Evolutionary conservation across 2,329 filamentous ascomycete species (phyloP).

Genomic region (Fusarium redolens): DNA sequence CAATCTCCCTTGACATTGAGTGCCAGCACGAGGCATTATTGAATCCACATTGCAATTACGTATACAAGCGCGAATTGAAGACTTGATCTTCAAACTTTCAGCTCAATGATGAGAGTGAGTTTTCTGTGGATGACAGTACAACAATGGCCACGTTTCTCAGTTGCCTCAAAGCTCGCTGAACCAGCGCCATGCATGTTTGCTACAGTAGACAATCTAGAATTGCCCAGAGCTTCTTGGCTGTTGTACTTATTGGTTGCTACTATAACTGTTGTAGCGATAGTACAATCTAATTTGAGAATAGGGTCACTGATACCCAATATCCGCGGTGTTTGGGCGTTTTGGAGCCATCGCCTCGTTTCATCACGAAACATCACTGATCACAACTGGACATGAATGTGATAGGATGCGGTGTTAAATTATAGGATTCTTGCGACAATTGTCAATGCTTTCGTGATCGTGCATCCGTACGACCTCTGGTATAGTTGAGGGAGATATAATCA

Average conservation of each 20-base stretch:
- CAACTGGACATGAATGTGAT: neutral
- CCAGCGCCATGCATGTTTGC: neutral
- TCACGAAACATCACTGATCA: slow-evolving; percentile 1
- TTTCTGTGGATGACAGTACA: neutral
- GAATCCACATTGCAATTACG: slow-evolving; percentile 29
- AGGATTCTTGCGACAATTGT: neutral
- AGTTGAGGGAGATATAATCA: neutral
- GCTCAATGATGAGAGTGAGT: neutral
- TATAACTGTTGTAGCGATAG: neutral
- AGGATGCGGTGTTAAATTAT: neutral
- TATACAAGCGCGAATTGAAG: slow-evolving; percentile 18
- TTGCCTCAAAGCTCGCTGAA: neutral
- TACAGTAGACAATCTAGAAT: neutral
- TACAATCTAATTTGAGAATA: slow-evolving; percentile 1
- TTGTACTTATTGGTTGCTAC: neutral
- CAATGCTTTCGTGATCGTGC: neutral
- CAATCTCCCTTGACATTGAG: slow-evolving; percentile 27
- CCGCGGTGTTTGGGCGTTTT: neutral
- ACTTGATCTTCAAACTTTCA: neutral
- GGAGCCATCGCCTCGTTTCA: slow-evolving; percentile 14
- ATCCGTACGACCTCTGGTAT: neutral
- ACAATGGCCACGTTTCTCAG: slow-evolving; percentile 13
- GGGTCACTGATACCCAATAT: neutral
- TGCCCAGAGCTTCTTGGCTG: neutral
- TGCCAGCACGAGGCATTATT: slow-evolving; percentile 25